These are phyloP conservation scores for Chalaropsis ovoidea DNA, from an alignment of 2,329 filamentous ascomycete species.

Conservation along the genomic window DNA sequence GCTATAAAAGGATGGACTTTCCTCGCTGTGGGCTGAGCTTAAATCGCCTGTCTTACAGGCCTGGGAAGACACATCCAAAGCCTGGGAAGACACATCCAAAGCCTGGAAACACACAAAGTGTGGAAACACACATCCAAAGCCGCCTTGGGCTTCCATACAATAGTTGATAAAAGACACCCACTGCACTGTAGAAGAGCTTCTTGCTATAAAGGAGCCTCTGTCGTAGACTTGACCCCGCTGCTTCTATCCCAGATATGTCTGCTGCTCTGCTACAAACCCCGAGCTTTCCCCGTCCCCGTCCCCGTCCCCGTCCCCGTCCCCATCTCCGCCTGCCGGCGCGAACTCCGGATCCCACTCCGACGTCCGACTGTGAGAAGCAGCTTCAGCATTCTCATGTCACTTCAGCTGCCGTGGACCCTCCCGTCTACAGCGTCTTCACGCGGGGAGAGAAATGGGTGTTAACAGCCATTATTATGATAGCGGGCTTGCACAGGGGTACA, in stretches of 20 bases:
- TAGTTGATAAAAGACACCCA: background rate
- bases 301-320: too few relatives aligned
- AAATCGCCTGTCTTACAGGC: background rate
- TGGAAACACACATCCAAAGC: too few relatives aligned
- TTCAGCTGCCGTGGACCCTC: background rate
- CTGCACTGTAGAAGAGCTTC: background rate
- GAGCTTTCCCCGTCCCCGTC: too few relatives aligned
- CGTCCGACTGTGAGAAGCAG: constrained; percentile 3
- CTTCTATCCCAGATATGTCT: too few relatives aligned
- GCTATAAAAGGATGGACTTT: background rate
- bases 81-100: background rate
- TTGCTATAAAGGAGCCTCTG: background rate
- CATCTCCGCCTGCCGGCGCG: too few relatives aligned
- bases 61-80: background rate
- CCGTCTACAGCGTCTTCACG: constrained; percentile 28
- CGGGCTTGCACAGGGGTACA: constrained; percentile 29
- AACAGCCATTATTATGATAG: constrained; percentile 29
- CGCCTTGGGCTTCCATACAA: background rate
- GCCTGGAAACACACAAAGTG: too few relatives aligned
- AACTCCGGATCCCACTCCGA: background rate
- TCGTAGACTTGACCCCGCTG: background rate
- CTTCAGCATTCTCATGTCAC: background rate
- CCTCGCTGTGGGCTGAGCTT: background rate
- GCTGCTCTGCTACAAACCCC: too few relatives aligned
- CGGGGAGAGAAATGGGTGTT: constrained; percentile 30